Conservation (phyloP, 805 yeast genomes). For the Monosporozyma aerobia region DNA sequence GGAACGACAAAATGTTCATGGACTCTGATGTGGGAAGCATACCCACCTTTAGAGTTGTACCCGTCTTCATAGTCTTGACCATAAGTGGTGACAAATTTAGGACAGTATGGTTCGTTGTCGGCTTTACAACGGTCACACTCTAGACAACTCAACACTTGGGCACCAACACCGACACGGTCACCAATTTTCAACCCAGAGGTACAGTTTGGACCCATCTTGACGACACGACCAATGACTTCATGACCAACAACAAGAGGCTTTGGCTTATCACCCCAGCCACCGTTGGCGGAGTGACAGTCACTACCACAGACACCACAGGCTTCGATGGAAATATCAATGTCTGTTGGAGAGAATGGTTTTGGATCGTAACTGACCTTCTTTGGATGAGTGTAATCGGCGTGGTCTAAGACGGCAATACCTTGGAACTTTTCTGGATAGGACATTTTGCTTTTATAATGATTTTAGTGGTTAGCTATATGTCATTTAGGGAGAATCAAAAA, state of each 20-base stretch:
- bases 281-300: conserved; percentile 31
- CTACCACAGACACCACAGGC: conserved; percentile 64
- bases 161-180: conserved; percentile 76
- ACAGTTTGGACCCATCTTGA: conserved; percentile 51
- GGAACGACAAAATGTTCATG: conserved; percentile 55
- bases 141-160: conserved; percentile 52
- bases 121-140: conserved; percentile 50
- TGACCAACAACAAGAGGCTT: conserved; percentile 42
- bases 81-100: conserved; percentile 41
- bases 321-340: conserved; percentile 49
- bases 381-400: conserved; percentile 48
- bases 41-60: conserved; percentile 52
- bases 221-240: conserved; percentile 41
- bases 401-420: conserved; percentile 48
- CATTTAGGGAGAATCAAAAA: too few species aligned
- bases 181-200: conserved; percentile 45
- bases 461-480: background rate
- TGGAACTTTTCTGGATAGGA: conserved; percentile 37
- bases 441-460: background rate
- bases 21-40: conserved; percentile 54
- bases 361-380: conserved; percentile 42
- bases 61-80: conserved; percentile 36
- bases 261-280: conserved; percentile 16
- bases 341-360: conserved; percentile 36
- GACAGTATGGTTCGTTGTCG: conserved; percentile 52